These are phyloP conservation scores for Suhomyces sp. DNA, from an alignment of 805 yeast species.

Conservation along the genomic window DNA sequence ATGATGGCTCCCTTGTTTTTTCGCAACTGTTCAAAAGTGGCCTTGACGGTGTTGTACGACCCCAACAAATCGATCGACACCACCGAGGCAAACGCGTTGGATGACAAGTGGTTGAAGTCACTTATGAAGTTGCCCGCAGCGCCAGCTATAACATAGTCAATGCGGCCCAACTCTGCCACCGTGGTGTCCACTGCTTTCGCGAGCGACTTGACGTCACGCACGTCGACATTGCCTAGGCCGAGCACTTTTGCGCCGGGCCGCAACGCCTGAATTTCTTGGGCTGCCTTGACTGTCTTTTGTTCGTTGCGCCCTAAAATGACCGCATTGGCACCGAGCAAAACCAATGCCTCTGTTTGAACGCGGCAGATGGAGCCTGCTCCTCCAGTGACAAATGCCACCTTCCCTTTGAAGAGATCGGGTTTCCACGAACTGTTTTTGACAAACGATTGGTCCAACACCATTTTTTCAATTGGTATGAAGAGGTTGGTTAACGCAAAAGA, in stretches of 20 bases:
- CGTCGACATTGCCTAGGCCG: slow-evolving; percentile 22
- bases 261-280: slow-evolving; percentile 19
- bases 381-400: slow-evolving; percentile 31
- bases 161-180: slow-evolving; percentile 35
- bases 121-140: slow-evolving; percentile 44
- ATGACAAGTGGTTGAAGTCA: slow-evolving; percentile 43
- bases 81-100: slow-evolving; percentile 41
- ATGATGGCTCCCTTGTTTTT: slow-evolving; percentile 36
- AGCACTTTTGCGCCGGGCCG: slow-evolving; percentile 25
- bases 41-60: slow-evolving; percentile 41
- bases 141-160: slow-evolving; percentile 44
- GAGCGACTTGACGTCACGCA: slow-evolving; percentile 21
- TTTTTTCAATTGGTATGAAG: background rate
- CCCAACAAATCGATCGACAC: slow-evolving; percentile 40
- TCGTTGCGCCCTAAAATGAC: slow-evolving; percentile 27
- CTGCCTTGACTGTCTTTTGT: slow-evolving; percentile 23
- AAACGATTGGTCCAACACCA: slow-evolving; percentile 19
- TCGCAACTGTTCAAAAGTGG: slow-evolving; percentile 35
- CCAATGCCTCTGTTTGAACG: slow-evolving; percentile 28
- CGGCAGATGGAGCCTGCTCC: slow-evolving; percentile 31
- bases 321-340: slow-evolving; percentile 28
- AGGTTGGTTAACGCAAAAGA: background rate
- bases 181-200: slow-evolving; percentile 23
- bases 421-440: slow-evolving; percentile 22
- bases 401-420: slow-evolving; percentile 25